phyloP scores from a whole-genome alignment of 345 rosid genomes.

The Erysimum cheiranthoides region DNA sequence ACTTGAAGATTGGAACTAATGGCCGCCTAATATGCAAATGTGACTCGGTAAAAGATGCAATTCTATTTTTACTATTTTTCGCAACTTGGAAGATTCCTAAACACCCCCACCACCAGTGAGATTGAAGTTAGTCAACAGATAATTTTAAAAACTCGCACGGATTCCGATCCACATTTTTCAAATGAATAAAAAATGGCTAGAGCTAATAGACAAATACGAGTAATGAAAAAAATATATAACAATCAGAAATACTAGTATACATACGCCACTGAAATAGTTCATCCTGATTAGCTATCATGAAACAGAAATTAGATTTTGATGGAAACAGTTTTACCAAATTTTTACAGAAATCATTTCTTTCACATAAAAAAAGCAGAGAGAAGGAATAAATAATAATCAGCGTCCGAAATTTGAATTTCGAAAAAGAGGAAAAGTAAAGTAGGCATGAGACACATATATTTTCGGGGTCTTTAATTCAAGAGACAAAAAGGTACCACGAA shows the following conservation, averaged over 20 bases:
- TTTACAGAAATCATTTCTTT: not conserved
- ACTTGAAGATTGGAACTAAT: constrained; percentile 14
- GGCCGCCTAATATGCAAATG: constrained; percentile 17
- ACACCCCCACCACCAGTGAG: constrained; percentile 20
- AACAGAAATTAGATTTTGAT: not conserved
- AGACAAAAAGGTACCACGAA: constrained; percentile 23
- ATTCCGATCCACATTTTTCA: constrained; percentile 6
- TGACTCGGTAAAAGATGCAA: constrained; percentile 25
- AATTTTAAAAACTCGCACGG: constrained; percentile 31
- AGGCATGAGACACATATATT: not conserved
- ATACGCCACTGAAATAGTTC: not conserved
- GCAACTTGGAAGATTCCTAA: constrained; percentile 38
- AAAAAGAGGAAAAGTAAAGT: constrained; percentile 38
- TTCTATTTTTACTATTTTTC: not conserved
- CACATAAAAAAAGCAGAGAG: not conserved
- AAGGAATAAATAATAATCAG: not conserved
- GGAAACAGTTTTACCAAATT: not conserved
- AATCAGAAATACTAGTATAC: not conserved
- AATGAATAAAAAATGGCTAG: not conserved
- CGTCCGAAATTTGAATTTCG: constrained; percentile 42
- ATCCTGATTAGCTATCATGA: not conserved
- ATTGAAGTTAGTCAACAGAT: constrained; percentile 33
- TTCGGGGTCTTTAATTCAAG: constrained; percentile 29
- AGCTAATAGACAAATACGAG: constrained; percentile 7
- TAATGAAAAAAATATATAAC: not conserved